Conservation (phyloP, 2,329 filamentous ascomycete genomes). For the Pseudonectria foliicola region DNA sequence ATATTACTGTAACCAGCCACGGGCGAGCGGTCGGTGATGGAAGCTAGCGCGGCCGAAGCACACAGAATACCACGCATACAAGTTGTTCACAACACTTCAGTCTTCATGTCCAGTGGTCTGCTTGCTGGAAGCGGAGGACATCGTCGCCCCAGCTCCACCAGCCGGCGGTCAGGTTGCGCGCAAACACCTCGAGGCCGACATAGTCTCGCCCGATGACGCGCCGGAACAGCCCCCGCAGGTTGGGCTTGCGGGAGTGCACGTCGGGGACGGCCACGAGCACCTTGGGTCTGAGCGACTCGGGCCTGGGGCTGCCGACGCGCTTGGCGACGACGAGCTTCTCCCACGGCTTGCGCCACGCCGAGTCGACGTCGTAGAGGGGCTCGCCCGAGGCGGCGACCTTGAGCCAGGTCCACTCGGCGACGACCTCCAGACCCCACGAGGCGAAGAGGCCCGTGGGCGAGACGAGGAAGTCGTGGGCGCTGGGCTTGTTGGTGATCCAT, state of each 20-base stretch:
- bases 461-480: constrained; percentile 48
- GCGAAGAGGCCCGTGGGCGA: constrained; percentile 52
- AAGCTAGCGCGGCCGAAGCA: constrained; percentile 16
- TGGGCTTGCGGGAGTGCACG: constrained; percentile 72
- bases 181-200: constrained; percentile 67
- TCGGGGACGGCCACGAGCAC: constrained; percentile 67
- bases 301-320: constrained; percentile 25
- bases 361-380: constrained; percentile 54
- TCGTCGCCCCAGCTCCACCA: constrained; percentile 80
- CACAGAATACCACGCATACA: constrained; percentile 18
- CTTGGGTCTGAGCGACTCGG: constrained; percentile 30
- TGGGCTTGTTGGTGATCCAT: constrained; percentile 71
- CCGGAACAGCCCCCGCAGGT: constrained; percentile 54
- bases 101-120: constrained; percentile 39
- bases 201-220: constrained; percentile 45
- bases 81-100: constrained; percentile 4
- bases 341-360: constrained; percentile 66
- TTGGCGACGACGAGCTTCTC: constrained; percentile 62
- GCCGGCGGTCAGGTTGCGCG: constrained; percentile 62
- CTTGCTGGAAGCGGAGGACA: constrained; percentile 60
- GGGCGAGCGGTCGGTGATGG: constrained; percentile 9
- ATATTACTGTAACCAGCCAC: constrained; percentile 26
- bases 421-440: constrained; percentile 56
- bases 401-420: constrained; percentile 72
- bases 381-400: constrained; percentile 62